These are phyloP conservation scores for Mastigamoeba balamuthi DNA, from an alignment of 78 protist species.

Conservation along the genomic window DNA sequence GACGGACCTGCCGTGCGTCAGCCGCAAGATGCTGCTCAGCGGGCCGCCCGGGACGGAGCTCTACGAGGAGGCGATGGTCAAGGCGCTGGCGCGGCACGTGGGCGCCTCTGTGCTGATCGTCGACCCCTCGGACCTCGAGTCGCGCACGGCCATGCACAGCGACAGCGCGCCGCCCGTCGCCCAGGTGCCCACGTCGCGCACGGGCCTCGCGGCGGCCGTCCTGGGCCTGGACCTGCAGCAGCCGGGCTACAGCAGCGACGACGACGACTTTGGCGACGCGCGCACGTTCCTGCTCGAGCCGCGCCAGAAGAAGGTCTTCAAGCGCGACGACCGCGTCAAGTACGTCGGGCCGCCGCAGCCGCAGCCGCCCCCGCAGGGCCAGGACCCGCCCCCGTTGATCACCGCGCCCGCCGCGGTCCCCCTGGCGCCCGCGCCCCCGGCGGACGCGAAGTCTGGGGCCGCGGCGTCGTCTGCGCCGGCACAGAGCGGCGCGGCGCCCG, in stretches of 20 bases:
- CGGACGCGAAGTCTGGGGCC: neutral
- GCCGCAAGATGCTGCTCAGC: neutral
- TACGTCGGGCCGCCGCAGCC: neutral
- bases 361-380: neutral
- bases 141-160: neutral
- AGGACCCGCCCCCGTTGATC: neutral
- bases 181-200: neutral
- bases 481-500: neutral
- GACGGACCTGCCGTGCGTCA: neutral
- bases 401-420: neutral
- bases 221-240: neutral
- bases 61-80: neutral
- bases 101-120: neutral
- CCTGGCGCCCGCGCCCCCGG: neutral
- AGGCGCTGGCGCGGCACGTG: neutral
- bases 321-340: neutral
- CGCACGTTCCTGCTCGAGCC: too few relatives aligned
- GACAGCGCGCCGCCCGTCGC: neutral
- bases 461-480: neutral
- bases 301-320: too few relatives aligned
- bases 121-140: neutral
- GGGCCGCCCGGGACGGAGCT: neutral
- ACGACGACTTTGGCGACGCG: too few relatives aligned
- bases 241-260: neutral
- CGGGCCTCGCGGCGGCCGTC: neutral